These are phyloP conservation scores for Byssochlamys sp. DNA, from an alignment of 2,329 filamentous ascomycete genomes.

Conservation along the genomic window DNA sequence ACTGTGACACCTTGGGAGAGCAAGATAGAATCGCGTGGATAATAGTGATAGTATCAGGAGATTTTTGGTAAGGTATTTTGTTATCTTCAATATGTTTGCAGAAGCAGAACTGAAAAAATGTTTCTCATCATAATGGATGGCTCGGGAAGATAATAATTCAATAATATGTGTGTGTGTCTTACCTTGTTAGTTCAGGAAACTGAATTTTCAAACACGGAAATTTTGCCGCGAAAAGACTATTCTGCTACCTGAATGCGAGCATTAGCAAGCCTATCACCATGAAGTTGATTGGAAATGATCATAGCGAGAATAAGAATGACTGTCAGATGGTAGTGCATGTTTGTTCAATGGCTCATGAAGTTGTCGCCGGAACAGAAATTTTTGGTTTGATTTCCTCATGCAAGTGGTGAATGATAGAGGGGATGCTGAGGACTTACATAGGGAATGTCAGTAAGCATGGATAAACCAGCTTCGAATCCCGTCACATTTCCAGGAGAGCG, in stretches of 20 bases:
- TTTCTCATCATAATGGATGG: slow-evolving; percentile 38
- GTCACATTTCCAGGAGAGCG: background rate
- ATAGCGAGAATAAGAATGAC: slow-evolving; percentile 5
- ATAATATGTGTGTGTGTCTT: background rate
- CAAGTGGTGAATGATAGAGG: slow-evolving; percentile 10
- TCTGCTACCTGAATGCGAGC: background rate
- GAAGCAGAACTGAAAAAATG: slow-evolving; percentile 54
- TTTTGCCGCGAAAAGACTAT: background rate
- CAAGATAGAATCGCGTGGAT: background rate
- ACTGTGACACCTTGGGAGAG: slow-evolving; percentile 3
- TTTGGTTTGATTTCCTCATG: slow-evolving; percentile 46
- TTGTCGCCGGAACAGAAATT: slow-evolving; percentile 45
- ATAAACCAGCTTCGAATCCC: background rate
- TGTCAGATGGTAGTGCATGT: slow-evolving; percentile 56
- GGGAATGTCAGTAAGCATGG: background rate
- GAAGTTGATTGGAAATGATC: background rate
- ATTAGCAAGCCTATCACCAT: background rate
- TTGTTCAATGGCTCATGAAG: slow-evolving; percentile 46
- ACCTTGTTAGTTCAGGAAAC: slow-evolving; percentile 8
- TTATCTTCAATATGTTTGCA: slow-evolving; percentile 51
- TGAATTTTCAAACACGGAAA: background rate
- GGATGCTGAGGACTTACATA: slow-evolving; percentile 15
- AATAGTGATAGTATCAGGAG: slow-evolving; percentile 33
- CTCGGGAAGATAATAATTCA: slow-evolving; percentile 2
- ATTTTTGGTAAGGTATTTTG: slow-evolving; percentile 49